Conservation (phyloP, 352 stramenopile species). For the Pythium folliculosum region DNA sequence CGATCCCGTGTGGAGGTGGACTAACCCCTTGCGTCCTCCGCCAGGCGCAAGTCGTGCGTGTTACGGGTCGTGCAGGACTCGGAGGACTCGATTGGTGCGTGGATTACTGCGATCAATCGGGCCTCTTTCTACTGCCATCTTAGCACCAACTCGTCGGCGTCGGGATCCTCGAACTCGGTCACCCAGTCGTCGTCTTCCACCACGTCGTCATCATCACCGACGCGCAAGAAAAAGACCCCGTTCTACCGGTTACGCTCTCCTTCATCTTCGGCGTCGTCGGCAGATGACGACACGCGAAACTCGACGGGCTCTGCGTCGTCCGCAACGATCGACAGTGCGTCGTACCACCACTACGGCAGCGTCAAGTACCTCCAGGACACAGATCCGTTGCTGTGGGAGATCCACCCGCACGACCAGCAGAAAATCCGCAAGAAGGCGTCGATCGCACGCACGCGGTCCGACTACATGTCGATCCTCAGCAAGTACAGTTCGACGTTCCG, state of each 20-base stretch:
- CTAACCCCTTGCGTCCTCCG: neutral
- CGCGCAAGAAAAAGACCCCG: slow-evolving; percentile 39
- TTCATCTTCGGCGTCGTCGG: slow-evolving; percentile 44
- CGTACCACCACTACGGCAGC: slow-evolving; percentile 69
- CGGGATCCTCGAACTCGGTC: slow-evolving; percentile 30
- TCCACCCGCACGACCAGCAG: slow-evolving; percentile 76
- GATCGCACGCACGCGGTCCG: slow-evolving; percentile 44
- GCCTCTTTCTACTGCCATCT: slow-evolving; percentile 76
- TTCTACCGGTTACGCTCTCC: slow-evolving; percentile 68
- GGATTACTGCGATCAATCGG: slow-evolving; percentile 69
- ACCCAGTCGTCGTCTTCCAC: slow-evolving; percentile 27
- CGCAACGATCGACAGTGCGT: slow-evolving; percentile 31
- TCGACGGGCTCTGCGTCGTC: slow-evolving; percentile 16
- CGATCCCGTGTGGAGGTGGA: neutral
- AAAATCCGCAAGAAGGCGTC: slow-evolving; percentile 71
- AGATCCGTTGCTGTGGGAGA: slow-evolving; percentile 80
- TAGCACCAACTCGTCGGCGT: slow-evolving; percentile 40
- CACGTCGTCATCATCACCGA: slow-evolving; percentile 30
- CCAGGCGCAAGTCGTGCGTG: slow-evolving; percentile 60
- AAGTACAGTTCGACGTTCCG: slow-evolving; percentile 63
- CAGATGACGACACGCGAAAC: slow-evolving; percentile 37
- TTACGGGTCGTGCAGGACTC: slow-evolving; percentile 63
- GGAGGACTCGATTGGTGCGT: slow-evolving; percentile 46
- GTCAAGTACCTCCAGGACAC: slow-evolving; percentile 83
- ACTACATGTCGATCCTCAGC: slow-evolving; percentile 72